Evolutionary conservation across 2,329 filamentous ascomycete species (phyloP).

Genomic region (Zymoseptoria crescenta): DNA sequence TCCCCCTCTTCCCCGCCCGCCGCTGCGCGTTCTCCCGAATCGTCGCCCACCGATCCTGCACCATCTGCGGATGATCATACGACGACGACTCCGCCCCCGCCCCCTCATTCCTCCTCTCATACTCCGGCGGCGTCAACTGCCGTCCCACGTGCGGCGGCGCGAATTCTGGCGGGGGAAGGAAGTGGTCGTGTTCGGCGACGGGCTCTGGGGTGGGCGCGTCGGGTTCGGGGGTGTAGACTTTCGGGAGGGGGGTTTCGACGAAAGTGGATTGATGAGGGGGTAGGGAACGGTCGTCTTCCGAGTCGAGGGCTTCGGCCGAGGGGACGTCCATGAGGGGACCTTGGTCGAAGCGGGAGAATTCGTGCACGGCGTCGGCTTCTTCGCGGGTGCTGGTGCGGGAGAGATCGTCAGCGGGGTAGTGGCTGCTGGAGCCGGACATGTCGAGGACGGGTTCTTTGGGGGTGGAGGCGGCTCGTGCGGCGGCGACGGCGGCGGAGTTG

Average conservation of each 20-base stretch:
- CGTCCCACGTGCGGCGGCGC: not conserved
- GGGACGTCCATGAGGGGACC: slow-evolving; percentile 82
- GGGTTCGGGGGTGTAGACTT: slow-evolving; percentile 3
- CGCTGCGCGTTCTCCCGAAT: slow-evolving; percentile 92
- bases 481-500: slow-evolving; percentile 16
- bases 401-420: slow-evolving; percentile 42
- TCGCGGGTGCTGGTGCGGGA: slow-evolving; percentile 56
- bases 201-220: slow-evolving; percentile 2
- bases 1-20: slow-evolving; percentile 48
- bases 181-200: slow-evolving; percentile 10
- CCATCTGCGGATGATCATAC: slow-evolving; percentile 32
- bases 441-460: slow-evolving; percentile 15
- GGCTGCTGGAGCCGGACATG: slow-evolving; percentile 33
- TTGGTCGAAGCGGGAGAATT: slow-evolving; percentile 71
- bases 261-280: not conserved
- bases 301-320: slow-evolving; percentile 59
- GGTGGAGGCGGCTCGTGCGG: slow-evolving; percentile 4
- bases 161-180: slow-evolving; percentile 4
- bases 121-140: not conserved
- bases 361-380: slow-evolving; percentile 50
- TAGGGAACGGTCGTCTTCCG: slow-evolving; percentile 15
- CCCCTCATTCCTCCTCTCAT: slow-evolving; percentile 36
- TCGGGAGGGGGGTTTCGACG: not conserved
- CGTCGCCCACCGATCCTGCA: slow-evolving; percentile 82
- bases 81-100: slow-evolving; percentile 28